A percentile compares a stretch with the other conserved stretches of the same genome.
Conservation (phyloP, 2,329 filamentous ascomycete genomes). For the Alternaria conjuncta region DNA sequence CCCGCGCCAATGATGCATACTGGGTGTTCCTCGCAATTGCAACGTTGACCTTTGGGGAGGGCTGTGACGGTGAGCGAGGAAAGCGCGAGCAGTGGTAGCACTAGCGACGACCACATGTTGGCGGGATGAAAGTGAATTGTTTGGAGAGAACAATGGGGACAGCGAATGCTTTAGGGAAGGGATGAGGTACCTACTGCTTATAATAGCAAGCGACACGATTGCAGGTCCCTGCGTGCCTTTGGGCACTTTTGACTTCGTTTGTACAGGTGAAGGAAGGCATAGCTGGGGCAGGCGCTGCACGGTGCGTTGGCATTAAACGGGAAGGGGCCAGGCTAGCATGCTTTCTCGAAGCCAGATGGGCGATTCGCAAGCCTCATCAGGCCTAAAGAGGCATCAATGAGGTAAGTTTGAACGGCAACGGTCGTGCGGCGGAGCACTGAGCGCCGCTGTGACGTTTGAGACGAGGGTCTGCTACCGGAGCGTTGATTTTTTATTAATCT, state of each 20-base stretch:
- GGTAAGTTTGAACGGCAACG: constrained; percentile 24
- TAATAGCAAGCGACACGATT: constrained; percentile 22
- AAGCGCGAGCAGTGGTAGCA: constrained; percentile 28
- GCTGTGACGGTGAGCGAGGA: constrained; percentile 34
- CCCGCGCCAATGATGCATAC: constrained; percentile 50
- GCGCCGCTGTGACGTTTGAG: constrained; percentile 36
- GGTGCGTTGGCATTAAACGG: constrained; percentile 43
- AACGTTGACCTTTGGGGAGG: constrained; percentile 24
- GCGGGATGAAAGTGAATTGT: constrained; percentile 14
- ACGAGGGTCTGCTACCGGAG: constrained; percentile 21
- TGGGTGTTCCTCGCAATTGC: constrained; percentile 32
- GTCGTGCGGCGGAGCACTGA: constrained; percentile 37
- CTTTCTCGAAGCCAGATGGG: constrained; percentile 36
- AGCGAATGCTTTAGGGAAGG: constrained; percentile 7
- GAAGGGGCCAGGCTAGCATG: constrained; percentile 26
- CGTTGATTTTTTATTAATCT: constrained; percentile 18
- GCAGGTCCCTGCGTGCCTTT: constrained; percentile 14
- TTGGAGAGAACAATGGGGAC: constrained; percentile 1
- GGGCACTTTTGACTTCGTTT: constrained; percentile 8
- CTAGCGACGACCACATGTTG: constrained; percentile 33
- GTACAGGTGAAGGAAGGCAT: neutral
- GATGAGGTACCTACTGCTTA: constrained; percentile 34
- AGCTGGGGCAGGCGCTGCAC: constrained; percentile 40
- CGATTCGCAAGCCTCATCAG: constrained; percentile 27
- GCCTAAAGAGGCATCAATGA: constrained; percentile 24